Percentiles rank a stretch among this genome's conserved stretches.
phyloP scores from a whole-genome alignment of 495 filamentous ascomycete species.

The Neurospora discreta region DNA sequence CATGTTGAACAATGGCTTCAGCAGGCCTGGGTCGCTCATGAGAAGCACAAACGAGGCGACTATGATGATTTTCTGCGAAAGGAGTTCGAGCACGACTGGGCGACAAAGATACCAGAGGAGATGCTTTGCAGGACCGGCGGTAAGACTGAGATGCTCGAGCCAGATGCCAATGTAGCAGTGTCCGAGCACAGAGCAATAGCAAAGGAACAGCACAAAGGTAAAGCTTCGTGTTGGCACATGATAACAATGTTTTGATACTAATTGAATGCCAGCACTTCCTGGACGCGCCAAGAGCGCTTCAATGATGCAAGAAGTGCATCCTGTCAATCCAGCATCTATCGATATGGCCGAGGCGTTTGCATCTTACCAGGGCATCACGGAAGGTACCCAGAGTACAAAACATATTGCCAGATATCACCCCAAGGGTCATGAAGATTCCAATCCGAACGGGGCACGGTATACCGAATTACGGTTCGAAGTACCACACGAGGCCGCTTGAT shows the following conservation, averaged over 20 bases:
- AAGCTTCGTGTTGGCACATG: background rate
- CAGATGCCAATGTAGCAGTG: background rate
- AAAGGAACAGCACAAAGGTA: background rate
- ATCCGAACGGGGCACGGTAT: background rate
- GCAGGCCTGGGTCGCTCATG: conserved; percentile 51
- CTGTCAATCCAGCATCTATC: background rate
- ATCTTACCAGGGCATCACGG: background rate
- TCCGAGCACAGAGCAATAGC: background rate
- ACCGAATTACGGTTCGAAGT: background rate
- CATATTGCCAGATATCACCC: background rate
- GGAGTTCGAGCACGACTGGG: conserved; percentile 62
- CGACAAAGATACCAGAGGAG: conserved; percentile 38
- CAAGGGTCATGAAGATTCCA: background rate
- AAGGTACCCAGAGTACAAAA: background rate
- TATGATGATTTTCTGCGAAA: conserved; percentile 59
- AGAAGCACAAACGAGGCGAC: conserved; percentile 50
- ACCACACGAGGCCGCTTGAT: background rate
- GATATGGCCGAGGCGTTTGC: background rate
- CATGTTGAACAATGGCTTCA: conserved; percentile 56
- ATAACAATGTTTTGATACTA: background rate
- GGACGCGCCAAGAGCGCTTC: background rate
- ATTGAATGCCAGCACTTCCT: background rate
- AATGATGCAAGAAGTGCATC: background rate
- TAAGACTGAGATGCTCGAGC: background rate
- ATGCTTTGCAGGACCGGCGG: background rate